Base-by-base conservation (phyloP, 192 early-diverging fungal species). In the Gamsiella multidivaricata region DNA sequence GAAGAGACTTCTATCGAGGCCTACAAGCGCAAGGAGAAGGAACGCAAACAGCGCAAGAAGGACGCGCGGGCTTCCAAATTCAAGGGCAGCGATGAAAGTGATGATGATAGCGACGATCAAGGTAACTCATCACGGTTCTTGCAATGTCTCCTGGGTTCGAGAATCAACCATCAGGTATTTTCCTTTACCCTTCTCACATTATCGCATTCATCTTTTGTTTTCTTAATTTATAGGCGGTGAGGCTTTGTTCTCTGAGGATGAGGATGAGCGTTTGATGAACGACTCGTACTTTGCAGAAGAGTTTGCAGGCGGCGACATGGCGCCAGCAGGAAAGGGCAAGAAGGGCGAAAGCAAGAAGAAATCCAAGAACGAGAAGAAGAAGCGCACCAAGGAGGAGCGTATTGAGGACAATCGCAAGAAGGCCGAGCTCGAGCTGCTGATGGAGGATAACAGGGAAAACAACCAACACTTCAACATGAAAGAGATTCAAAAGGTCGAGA, bases 391-490 rank as follows among this genome's bases (percentile, higher is more conserved):
- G 57, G 84, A 88, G 67, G 83, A 89, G 42, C 83, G 80, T 33
- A 54, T 79, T 17, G 81, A 88, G 71, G 80, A 87, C 60, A 70
- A 88, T 61, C 87, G 84, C 64, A 69, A 89, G 71, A 80, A 87
- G 70, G 93, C 90, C 9, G 92, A 97, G 73, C 88, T 98, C 22
- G 94, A 96, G 60, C 80, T 98, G 23, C 80, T 96, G 43, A 88
- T 95, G 85, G 90, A 90, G 56, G 91, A 93, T 34, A 80, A 83
- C 15, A 83, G 85, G 31, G 83, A 80, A 9, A 82, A 75, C 17
- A 75, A 84, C 56, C 87, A 93, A 42, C 94, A 95, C 79, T 98
- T 97, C 84, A 93, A 95, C 81, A 88, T 93, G 85, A 90, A 92
- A 53, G 89, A 94, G 61, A 89, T 96, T 41, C 70, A 94, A 42